Base-by-base conservation (phyloP, 1,284 basidiomycete genomes). In the Apiotrichum brassicae region DNA sequence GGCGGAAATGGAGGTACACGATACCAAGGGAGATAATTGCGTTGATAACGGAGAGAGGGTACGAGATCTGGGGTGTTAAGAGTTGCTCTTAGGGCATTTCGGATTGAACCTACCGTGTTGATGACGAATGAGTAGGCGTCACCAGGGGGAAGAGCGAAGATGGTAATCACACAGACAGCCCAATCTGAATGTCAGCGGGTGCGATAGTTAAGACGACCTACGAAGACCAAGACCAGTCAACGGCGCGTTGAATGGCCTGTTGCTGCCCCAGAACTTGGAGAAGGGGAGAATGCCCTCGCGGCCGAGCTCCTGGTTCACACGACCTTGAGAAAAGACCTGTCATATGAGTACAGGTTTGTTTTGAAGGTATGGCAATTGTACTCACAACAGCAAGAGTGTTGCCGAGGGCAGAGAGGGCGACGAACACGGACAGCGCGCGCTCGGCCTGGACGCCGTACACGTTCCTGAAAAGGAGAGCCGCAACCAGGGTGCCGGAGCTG, bases 161-260 rank as follows among this genome's bases (percentile, higher is more conserved):
- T 77, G 42, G 82, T 75, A 54, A 81, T 73, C n/a, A 77, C 63
- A 0, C 79, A 81, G 55, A 78, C 77, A 32, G 79, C 61, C 12
- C 76, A 58, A 39, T 79, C 68, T 6, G 78, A 76, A 0, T 70
- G 76, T 11, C n/a, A n/a, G n/a, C n/a, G n/a, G n/a, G n/a, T n/a
- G n/a, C n/a, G n/a, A n/a, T n/a, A n/a, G n/a, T 59, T 12, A 6
- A 3, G 4, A 3, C 4, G 11, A 40, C 39, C n/a, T 28, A 25
- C 25, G 52, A 30, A 54, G 52, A 8, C 40, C 48, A 13, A 49
- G 48, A 43, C 52, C 52, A 8, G 52, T 48, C 25, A 54, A 48
- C 8, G 52, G 52, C 61, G 70, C 18, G 68, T 64, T 36, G 53
- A 72, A 70, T 7, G 70, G 69, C 32, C 54, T 40, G 43, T 63